phyloP scores from a whole-genome alignment of 176 grass and related monocot genomes.

The Leersia perrieri region DNA sequence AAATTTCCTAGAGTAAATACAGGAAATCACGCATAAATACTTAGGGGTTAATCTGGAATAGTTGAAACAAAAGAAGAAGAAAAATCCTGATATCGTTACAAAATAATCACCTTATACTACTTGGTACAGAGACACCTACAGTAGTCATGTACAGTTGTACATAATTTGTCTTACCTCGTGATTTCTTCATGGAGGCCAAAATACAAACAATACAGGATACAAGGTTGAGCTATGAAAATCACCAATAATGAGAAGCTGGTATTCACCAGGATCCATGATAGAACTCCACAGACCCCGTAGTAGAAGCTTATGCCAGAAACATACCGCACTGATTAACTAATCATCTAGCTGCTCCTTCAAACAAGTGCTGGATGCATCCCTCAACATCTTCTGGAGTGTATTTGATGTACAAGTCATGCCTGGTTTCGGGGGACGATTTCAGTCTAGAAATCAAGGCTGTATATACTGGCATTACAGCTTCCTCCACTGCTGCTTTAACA shows the following conservation, averaged over 20 bases:
- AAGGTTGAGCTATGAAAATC: conserved; percentile 34
- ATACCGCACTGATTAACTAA: conserved; percentile 24
- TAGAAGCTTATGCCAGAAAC: conserved; percentile 1
- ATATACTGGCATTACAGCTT: conserved; percentile 70
- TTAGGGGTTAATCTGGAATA: conserved; percentile 15
- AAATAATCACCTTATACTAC: conserved; percentile 47
- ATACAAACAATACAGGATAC: conserved; percentile 19
- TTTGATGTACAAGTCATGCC: conserved; percentile 60
- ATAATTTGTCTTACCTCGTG: conserved; percentile 33
- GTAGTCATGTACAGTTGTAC: conserved; percentile 28
- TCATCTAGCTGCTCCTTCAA: conserved; percentile 68
- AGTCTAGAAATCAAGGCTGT: conserved; percentile 52
- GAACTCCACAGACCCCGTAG: neutral
- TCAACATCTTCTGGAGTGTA: conserved; percentile 73
- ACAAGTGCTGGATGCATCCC: conserved; percentile 59
- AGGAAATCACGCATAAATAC: conserved; percentile 27
- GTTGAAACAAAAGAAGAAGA: conserved; percentile 10
- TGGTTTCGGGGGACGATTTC: conserved; percentile 48
- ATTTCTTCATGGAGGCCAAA: conserved; percentile 21
- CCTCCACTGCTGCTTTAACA: conserved; percentile 45
- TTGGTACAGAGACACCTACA: conserved; percentile 40
- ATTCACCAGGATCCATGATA: conserved; percentile 19
- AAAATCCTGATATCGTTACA: conserved; percentile 34
- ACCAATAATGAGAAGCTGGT: conserved; percentile 7
- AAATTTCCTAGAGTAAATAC: neutral